Evolutionary conservation across 2,329 filamentous ascomycete genomes (phyloP), one percentile per base, ranked within the genome.

Genomic region (Magnaporthiopsis incrustans): DNA sequence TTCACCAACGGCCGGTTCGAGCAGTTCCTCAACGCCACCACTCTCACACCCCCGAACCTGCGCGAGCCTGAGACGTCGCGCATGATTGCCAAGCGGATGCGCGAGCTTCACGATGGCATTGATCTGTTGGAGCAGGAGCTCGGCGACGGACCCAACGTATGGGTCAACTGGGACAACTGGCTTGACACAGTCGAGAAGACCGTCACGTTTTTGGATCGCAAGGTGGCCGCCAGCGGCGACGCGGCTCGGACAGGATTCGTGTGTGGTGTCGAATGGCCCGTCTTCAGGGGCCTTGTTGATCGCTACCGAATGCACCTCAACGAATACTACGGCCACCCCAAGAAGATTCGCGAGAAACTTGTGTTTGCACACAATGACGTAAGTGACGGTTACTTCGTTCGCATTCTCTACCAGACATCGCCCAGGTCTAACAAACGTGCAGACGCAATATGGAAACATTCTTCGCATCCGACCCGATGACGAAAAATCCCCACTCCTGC

Each of bases 391-490:
- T 12, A 10, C 33, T 35, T 35, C 33, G 15, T 50, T 22, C 7
- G 44, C 11, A 25, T n/a, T 14, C 22, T 22, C 11, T 32, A 11
- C 30, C 57, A 18, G 15, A 18, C 38, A n/a, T n/a, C 44, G 44
- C 7, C 22, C 44, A 14, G 22, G n/a, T n/a, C n/a, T 33, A 56
- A 15, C 2, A 50, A 18, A 60, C 32, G 12, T 44, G 14, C 66
- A 96, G 92, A 97, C 95, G 5, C 95, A 99, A 87, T 98, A 99
- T 72, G 95, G 95, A 68, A 99, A 99, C 73, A 95, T 99, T 67
- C 86, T 99, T 61, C 91, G 93, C 53, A 76, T 88, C 61, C 79
- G 80, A 3, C 85, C 85, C 2, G 82, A 87, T 64, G 82, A 86
- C 74, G 85, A 91, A 68, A 89, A 92, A 70, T 97, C 93, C 0